These are phyloP conservation scores for Anethum foeniculum DNA, from an alignment of 140 eudicot species.

Conservation along the genomic window DNA sequence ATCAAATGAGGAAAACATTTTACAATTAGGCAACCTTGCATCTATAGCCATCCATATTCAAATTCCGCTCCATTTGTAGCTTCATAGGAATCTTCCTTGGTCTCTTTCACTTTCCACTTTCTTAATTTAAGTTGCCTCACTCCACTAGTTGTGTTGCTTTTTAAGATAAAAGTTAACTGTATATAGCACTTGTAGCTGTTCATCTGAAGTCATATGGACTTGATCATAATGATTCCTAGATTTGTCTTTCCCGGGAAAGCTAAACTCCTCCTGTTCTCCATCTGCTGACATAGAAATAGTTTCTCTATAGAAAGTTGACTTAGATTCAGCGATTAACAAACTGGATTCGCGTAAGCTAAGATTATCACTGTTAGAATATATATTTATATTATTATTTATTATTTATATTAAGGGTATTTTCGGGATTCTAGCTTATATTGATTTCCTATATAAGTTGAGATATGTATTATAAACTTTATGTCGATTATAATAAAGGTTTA, in stretches of 20 bases:
- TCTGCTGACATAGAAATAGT: not conserved
- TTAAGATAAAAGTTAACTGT: slow-evolving; percentile 15
- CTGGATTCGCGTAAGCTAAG: not conserved
- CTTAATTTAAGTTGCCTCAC: slow-evolving; percentile 30
- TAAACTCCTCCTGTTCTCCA: not conserved
- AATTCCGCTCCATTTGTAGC: not conserved
- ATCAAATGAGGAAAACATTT: slow-evolving; percentile 21
- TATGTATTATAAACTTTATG: too few species aligned
- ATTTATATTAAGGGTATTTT: too few species aligned
- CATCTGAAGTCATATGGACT: slow-evolving; percentile 16
- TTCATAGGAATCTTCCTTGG: slow-evolving; percentile 24
- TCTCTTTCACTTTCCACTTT: slow-evolving; percentile 27
- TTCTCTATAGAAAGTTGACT: not conserved
- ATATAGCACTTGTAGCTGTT: slow-evolving; percentile 19
- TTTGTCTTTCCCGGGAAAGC: not conserved
- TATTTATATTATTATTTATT: too few species aligned
- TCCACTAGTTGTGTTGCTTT: slow-evolving; percentile 24
- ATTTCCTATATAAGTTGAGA: too few species aligned
- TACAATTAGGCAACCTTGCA: slow-evolving; percentile 14
- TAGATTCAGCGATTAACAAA: not conserved
- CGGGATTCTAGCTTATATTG: too few species aligned
- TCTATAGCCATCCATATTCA: not conserved
- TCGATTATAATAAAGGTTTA: too few species aligned
- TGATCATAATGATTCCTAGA: slow-evolving; percentile 18
- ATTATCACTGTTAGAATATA: too few species aligned